Percentiles rank a stretch among this genome's conserved stretches.
phyloP scores from a whole-genome alignment of 768 basidiomycete species.

The Lactarius evosmus region DNA sequence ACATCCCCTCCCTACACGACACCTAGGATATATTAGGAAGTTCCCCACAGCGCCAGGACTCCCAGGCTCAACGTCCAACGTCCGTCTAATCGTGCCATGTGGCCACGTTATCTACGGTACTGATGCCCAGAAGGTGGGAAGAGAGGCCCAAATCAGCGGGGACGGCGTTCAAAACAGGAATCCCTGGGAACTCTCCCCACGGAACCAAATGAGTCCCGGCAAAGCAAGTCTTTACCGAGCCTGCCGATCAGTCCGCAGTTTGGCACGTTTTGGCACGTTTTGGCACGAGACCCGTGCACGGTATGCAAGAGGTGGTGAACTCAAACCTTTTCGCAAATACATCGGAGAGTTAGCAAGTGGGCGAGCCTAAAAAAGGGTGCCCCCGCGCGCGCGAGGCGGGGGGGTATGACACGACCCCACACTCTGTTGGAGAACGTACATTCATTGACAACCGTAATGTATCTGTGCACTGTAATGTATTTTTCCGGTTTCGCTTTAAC shows the following conservation, averaged over 20 bases:
- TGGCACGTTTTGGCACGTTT: too few relatives aligned
- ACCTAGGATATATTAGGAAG: too few relatives aligned
- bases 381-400: neutral
- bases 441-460: too few relatives aligned
- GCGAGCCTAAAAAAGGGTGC: neutral
- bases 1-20: too few relatives aligned
- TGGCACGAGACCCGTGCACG: neutral
- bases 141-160: neutral
- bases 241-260: neutral
- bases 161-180: neutral
- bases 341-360: neutral
- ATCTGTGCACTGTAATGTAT: neutral
- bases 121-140: neutral
- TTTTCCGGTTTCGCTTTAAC: neutral
- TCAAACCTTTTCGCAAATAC: neutral
- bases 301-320: neutral
- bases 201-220: neutral
- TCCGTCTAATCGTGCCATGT: neutral
- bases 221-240: neutral
- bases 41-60: too few relatives aligned
- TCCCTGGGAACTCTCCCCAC: neutral
- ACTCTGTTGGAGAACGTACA: too few relatives aligned
- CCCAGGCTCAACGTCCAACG: too few relatives aligned
- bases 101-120: neutral
- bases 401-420: neutral